These are phyloP conservation scores for Lumnitzera racemosa DNA, from an alignment of 345 rosid genomes.

Conservation along the genomic window DNA sequence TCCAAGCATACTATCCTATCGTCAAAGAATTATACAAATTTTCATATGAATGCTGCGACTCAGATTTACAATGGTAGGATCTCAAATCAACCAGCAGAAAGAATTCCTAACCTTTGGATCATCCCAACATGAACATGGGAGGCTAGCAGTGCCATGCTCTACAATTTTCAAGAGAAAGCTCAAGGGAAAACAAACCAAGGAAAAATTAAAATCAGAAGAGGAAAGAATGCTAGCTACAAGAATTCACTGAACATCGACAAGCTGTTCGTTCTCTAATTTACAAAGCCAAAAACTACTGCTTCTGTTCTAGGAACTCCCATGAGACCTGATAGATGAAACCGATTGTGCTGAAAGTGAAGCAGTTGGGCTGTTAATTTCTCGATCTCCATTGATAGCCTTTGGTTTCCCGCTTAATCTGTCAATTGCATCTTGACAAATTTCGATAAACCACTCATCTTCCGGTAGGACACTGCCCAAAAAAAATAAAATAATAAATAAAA, in stretches of 20 bases:
- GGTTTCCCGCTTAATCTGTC: constrained; percentile 85
- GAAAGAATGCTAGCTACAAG: constrained; percentile 8
- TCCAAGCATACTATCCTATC: background rate
- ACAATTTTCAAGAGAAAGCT: background rate
- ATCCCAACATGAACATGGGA: constrained; percentile 7
- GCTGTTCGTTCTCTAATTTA: constrained; percentile 25
- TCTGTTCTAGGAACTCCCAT: constrained; percentile 55
- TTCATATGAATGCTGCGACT: constrained; percentile 7
- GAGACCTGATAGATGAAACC: constrained; percentile 85
- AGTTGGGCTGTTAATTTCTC: constrained; percentile 81
- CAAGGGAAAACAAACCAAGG: background rate
- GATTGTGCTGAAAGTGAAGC: constrained; percentile 97
- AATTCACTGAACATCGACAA: constrained; percentile 8
- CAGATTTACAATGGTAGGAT: constrained; percentile 24
- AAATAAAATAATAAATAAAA: too few relatives aligned
- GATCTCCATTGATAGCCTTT: constrained; percentile 68
- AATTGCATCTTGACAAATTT: constrained; percentile 67
- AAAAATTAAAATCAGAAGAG: background rate
- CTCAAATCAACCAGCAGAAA: constrained; percentile 3
- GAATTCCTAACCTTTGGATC: constrained; percentile 8
- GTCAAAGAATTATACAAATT: constrained; percentile 18
- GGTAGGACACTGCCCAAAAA: constrained; percentile 68
- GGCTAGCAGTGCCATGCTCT: background rate
- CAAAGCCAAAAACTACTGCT: constrained; percentile 11
- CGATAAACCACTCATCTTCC: constrained; percentile 88